These are phyloP conservation scores for Asclepias syriaca DNA, from an alignment of 257 asterid genomes.

Conservation along the genomic window DNA sequence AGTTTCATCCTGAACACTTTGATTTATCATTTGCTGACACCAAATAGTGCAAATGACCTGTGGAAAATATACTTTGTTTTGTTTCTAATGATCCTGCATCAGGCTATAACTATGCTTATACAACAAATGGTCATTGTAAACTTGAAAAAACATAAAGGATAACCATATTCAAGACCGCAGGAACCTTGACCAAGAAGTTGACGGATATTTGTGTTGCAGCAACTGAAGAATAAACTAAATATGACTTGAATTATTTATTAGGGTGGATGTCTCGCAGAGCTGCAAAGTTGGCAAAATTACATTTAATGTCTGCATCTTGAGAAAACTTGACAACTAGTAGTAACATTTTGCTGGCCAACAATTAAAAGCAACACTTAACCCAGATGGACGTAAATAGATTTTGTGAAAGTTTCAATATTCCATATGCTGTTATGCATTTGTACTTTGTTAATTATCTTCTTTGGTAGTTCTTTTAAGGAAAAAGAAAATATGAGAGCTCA, in stretches of 20 bases:
- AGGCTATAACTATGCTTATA: background rate
- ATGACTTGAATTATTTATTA: background rate
- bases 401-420: background rate
- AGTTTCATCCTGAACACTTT: background rate
- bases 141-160: background rate
- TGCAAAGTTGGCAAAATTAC: background rate
- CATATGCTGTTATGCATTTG: background rate
- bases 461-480: background rate
- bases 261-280: background rate
- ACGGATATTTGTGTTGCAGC: background rate
- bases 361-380: background rate
- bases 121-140: background rate
- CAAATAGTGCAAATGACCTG: background rate
- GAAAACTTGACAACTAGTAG: background rate
- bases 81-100: background rate
- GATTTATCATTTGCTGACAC: background rate
- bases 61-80: background rate
- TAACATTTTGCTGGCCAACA: background rate
- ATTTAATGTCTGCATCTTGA: background rate
- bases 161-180: background rate
- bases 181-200: background rate
- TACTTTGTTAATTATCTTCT: background rate
- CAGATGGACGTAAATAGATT: background rate
- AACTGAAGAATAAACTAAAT: background rate
- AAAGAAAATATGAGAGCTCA: background rate